Evolutionary conservation across 2,329 filamentous ascomycete genomes (phyloP), one percentile per base, ranked within the genome.

Genomic region (Pseudocercospora eumusae): DNA sequence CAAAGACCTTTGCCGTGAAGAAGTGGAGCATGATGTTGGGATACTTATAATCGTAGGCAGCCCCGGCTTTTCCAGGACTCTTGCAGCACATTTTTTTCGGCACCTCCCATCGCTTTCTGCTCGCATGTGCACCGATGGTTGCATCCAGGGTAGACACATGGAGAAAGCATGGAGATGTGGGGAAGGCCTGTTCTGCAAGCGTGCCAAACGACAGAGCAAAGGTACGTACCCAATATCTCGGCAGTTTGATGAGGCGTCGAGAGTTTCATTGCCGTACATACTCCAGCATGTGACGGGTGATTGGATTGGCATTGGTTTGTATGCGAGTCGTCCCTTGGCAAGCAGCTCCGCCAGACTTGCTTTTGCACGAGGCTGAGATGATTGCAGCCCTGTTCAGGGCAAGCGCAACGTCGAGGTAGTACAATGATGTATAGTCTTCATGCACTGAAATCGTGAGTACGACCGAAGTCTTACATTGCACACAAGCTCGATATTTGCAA

Each of bases 111-210:
- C n/a, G 13, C 18, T 10, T 21, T 23, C 23, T 25, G 45, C 45
- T 50, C 45, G 45, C 18, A 23, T 13, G 20, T 50, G 20, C 9
- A 8, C 20, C 45, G 20, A 21, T 25, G 45, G 45, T 49, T 25
- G 18, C 6, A 27, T n/a, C 21, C 13, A 50, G 45, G 20, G 6
- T 47, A 18, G 45, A 21, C 45, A 50, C 20, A 27, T 50, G 45
- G 45, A 50, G n/a, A 33, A 50, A 27, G 45, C 45, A 50, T 50
- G 45, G 20, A 21, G 23, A 50, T 27, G 23, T 50, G 45, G 45
- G 45, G 45, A 50, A 27, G 45, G 20, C 45, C 13, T 20, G 45
- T 50, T n/a, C 13, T 15, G 42, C n/a, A 20, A 21, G n/a, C 20
- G 42, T 45, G 13, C n/a, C 13, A 21, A 45, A 45, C 42, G 42